Base-by-base conservation (phyloP, 495 filamentous ascomycete genomes). In the Penicillium verhagenii region DNA sequence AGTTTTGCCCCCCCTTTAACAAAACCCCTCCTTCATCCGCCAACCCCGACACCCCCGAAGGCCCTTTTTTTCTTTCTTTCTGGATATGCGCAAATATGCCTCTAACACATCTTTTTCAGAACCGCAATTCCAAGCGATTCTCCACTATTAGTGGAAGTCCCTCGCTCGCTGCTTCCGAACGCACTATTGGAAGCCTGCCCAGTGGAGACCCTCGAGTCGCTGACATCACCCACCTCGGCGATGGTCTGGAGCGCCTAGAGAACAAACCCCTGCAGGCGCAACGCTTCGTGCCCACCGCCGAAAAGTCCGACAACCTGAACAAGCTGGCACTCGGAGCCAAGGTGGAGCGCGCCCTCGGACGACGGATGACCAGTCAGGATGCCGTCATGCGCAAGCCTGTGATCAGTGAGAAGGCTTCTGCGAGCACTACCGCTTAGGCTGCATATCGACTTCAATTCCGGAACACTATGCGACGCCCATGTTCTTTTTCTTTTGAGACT, bases 281-380 rank as follows among this genome's bases (percentile, higher is more conserved):
- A 75, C 88, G 94, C 54, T 96, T 96, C 66, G 81, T 86, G 43
- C 85, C 91, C 20, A 89, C 79, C 54, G 78, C 83, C 33, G 85
- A 96, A 72, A 96, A 97, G 80, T 85, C 78, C 46, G 90, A 89
- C 57, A 88, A 89, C 68, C 71, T 96, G 64, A 89, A 86, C 72
- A 96, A 96, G 73, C 77, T 97, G 52, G 93, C 93, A 25, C 80
- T 97, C 38, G 88, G 92, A 40, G 93, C 94, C 35, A 97, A 97
- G 74, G 81, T 97, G 37, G 94, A 98, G 68, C 86, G 94, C 35
- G 94, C 94, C 11, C 83, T 98, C 33, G 89, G 85, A 50, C 79
- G 94, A 61, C 83, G 94, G 60, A 95, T 97, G 92, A 87, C 81
- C 21, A 70, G 88, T 61, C 94, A 98, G 68, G 94, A 98, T 71